phyloP scores from a whole-genome alignment of 306 rosid genomes.

The Oemleria cerasiformis region DNA sequence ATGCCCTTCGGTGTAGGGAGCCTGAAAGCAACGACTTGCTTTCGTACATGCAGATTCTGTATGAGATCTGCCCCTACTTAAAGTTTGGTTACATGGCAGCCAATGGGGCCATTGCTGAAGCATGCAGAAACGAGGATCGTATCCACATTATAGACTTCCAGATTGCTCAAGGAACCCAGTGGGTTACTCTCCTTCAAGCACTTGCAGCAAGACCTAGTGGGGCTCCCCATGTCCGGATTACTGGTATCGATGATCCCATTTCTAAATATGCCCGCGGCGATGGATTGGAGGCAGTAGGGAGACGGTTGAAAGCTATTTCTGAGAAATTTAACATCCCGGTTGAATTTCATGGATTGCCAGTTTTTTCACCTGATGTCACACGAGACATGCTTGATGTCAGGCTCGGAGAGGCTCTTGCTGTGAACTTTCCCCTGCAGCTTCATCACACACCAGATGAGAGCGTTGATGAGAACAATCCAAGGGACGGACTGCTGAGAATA shows the following conservation, averaged over 20 bases:
- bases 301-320: conserved; percentile 56
- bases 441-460: conserved; percentile 98
- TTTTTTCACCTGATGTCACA: conserved; percentile 60
- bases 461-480: conserved; percentile 74
- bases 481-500: conserved; percentile 79
- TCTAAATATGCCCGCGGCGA: conserved; percentile 76
- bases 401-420: conserved; percentile 86
- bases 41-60: conserved; percentile 82
- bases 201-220: conserved; percentile 91
- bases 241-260: conserved; percentile 83
- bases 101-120: conserved; percentile 94
- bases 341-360: conserved; percentile 80
- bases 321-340: conserved; percentile 63
- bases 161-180: conserved; percentile 85
- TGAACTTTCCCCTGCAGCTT: conserved; percentile 88
- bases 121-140: conserved; percentile 72
- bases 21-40: conserved; percentile 82
- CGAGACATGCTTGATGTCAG: conserved; percentile 68
- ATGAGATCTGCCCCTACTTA: conserved; percentile 86
- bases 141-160: conserved; percentile 93
- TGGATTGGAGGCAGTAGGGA: conserved; percentile 62
- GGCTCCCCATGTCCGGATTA: conserved; percentile 80
- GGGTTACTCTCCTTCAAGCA: conserved; percentile 97
- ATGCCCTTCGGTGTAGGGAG: conserved; percentile 74
- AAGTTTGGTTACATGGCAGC: conserved; percentile 99